phyloP scores from a whole-genome alignment of 441 rosid species.

The Kokia cookei region DNA sequence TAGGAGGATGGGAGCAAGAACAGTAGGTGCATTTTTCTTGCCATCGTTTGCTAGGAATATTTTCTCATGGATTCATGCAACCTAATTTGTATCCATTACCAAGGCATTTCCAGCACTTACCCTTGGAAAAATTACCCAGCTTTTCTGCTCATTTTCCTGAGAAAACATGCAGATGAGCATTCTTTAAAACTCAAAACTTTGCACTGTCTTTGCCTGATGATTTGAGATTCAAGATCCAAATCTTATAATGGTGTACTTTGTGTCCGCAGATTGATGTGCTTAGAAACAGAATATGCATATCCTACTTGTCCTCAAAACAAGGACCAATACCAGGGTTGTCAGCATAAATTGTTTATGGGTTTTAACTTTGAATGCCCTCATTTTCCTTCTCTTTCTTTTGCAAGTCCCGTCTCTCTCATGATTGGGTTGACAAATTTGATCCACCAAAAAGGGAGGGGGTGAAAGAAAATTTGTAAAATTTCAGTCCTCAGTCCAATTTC shows the following conservation, averaged over 20 bases:
- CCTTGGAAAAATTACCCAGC: neutral
- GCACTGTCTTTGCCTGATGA: neutral
- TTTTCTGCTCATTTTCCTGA: neutral
- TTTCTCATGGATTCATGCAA: neutral
- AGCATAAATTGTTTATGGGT: neutral
- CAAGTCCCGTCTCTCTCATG: neutral
- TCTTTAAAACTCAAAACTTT: neutral
- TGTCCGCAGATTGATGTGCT: neutral
- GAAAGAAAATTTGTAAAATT: neutral
- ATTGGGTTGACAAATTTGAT: neutral
- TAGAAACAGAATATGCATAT: neutral
- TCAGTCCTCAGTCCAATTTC: neutral
- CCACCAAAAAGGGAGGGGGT: neutral
- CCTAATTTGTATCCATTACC: neutral
- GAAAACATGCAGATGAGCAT: neutral
- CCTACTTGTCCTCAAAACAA: neutral
- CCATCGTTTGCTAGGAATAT: neutral
- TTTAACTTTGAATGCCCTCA: neutral
- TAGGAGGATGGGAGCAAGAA: slow-evolving; percentile 82
- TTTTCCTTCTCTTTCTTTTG: neutral
- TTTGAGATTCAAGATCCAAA: neutral
- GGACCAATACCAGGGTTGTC: neutral
- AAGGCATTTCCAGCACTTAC: neutral
- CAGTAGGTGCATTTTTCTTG: slow-evolving; percentile 12
- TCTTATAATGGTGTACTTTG: neutral